phyloP scores from a whole-genome alignment of 2,329 filamentous ascomycete genomes.

The Arachnopeziza araneosa region DNA sequence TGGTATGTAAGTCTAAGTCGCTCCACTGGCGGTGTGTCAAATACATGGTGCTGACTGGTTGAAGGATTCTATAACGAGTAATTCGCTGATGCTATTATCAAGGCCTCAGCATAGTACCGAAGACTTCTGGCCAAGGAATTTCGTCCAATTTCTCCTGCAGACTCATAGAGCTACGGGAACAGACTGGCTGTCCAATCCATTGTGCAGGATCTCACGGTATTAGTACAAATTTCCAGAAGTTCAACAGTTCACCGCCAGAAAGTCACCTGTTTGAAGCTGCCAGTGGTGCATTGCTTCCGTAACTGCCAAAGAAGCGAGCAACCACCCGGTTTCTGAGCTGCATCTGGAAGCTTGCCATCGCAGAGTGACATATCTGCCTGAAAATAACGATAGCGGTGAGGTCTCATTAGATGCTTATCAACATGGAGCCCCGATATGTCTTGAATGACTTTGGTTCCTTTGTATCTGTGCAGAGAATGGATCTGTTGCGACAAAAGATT shows the following conservation, averaged over 20 bases:
- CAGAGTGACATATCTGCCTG: background rate
- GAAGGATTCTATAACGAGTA: background rate
- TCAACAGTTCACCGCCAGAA: background rate
- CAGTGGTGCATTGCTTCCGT: background rate
- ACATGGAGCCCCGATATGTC: conserved; percentile 25
- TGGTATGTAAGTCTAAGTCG: background rate
- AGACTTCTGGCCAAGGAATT: background rate
- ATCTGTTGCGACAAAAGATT: conserved; percentile 22
- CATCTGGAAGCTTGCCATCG: background rate
- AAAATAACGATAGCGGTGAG: background rate
- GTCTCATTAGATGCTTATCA: conserved; percentile 24
- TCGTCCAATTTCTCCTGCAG: background rate
- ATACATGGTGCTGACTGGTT: background rate
- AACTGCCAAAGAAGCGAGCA: background rate
- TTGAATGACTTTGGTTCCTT: conserved; percentile 26
- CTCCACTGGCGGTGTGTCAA: background rate
- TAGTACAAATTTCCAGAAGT: background rate
- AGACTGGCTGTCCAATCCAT: background rate
- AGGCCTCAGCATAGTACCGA: background rate
- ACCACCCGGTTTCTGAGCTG: background rate
- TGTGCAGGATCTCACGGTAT: background rate
- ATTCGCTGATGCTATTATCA: background rate
- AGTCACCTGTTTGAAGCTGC: background rate
- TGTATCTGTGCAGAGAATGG: conserved; percentile 20
- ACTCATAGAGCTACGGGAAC: background rate